Conservation (phyloP, 2,329 filamentous ascomycete genomes). For the Gremmenia infestans region DNA sequence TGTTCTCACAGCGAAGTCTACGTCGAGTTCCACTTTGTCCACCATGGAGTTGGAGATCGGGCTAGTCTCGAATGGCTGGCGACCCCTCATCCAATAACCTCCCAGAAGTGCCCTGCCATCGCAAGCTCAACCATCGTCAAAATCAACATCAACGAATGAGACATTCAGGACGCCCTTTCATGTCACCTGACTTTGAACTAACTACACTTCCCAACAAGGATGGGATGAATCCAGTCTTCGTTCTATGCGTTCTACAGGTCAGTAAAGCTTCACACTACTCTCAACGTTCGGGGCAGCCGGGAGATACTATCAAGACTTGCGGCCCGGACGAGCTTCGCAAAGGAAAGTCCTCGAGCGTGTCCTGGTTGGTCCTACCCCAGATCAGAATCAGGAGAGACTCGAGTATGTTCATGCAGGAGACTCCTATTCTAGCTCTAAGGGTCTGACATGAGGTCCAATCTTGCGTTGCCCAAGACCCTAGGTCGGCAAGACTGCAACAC, state of each 20-base stretch:
- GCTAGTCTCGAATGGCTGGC: slow-evolving; percentile 13
- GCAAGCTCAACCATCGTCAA: slow-evolving; percentile 15
- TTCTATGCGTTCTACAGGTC: slow-evolving; percentile 27
- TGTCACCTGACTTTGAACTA: slow-evolving; percentile 23
- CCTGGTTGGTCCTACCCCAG: slow-evolving; percentile 26
- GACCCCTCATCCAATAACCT: slow-evolving; percentile 13
- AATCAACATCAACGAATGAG: slow-evolving; percentile 23
- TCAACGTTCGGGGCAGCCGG: slow-evolving; percentile 17
- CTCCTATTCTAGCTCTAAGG: slow-evolving; percentile 24
- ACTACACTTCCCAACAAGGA: slow-evolving; percentile 20
- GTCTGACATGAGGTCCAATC: slow-evolving; percentile 23
- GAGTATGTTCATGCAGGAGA: slow-evolving; percentile 32
- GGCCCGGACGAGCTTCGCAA: slow-evolving; percentile 11
- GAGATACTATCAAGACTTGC: slow-evolving; percentile 16
- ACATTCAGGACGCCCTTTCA: slow-evolving; percentile 12
- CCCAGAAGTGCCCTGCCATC: slow-evolving; percentile 15
- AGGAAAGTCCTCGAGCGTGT: slow-evolving; percentile 10
- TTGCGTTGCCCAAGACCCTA: slow-evolving; percentile 12
- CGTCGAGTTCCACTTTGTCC: not conserved
- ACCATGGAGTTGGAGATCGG: not conserved
- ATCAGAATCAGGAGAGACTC: slow-evolving; percentile 21
- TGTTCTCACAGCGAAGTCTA: not conserved
- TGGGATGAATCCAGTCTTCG: slow-evolving; percentile 12
- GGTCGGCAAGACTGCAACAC: slow-evolving; percentile 19
- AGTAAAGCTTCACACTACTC: slow-evolving; percentile 20